Evolutionary conservation across 192 early-diverging fungal genomes (phyloP), one percentile per base, ranked within the genome.

Genomic region (Coemansia sp.): DNA sequence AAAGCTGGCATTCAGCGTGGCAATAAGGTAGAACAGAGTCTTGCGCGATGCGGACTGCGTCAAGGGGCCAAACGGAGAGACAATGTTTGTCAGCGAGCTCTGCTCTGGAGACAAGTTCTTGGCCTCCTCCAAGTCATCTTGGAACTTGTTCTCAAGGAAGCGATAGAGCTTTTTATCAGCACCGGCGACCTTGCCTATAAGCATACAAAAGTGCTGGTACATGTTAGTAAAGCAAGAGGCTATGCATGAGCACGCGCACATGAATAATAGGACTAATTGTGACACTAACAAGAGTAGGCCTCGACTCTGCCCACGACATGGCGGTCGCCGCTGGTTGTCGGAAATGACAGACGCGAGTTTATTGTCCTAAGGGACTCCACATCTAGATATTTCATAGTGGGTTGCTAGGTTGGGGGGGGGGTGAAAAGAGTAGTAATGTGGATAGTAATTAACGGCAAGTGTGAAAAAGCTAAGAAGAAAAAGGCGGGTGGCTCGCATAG

Each of bases 1-100:
- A 64, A 92, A 99, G 9, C 92, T 92, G 3, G 94, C 91, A 73
- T 99, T 99, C 37, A 99, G 82, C 6, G 97, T 99, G 13, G 92
- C 93, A 18, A 99, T 89, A 28, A 99, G 84, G 64, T 96, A 96
- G 72, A 97, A 97, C 37, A 97, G 84, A 6, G 92, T 94, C 82
- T 90, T 91, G 36, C 94, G 84, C 20, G 92, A 91, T 3, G 94
- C 87, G 1, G 90, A 69, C 70, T 95, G 85, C n/a, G 88, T 86
- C 63, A 98, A 77, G 13, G 93, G 90, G n/a, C 95, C 94, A 85
- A 92, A 94, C 56, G 94, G 93, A 23, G 91, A 92, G 33, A 89
- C 81, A 37, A 85, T 84, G 69, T 88, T 88, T 8, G 86, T 88
- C 33, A 91, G 73, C 45, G 79, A 82, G 68, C 67, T 70, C 38